A percentile compares a stretch with the other conserved stretches of the same genome.
Evolutionary conservation across 2,329 filamentous ascomycete genomes (phyloP).

Genomic region (Endoconidiophora polonica): DNA sequence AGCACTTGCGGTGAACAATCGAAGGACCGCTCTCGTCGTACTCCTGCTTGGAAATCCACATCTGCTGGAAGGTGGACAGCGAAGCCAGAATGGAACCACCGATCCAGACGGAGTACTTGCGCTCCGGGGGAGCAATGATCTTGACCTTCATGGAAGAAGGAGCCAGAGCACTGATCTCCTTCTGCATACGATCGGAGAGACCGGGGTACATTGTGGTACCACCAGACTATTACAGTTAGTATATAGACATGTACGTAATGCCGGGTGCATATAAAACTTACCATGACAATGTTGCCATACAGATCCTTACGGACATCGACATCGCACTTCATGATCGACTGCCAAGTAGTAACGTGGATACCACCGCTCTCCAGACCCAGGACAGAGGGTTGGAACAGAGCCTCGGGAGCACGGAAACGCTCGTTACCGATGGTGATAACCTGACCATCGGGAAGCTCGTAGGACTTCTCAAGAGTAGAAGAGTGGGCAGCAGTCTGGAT

Average conservation of each 20-base stretch:
- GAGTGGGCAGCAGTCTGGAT: conserved; percentile 99
- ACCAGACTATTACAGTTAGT: conserved; percentile 54
- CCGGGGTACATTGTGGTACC: conserved; percentile 99
- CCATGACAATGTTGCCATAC: conserved; percentile 99
- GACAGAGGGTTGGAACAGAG: conserved; percentile 97
- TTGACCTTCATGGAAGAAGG: conserved; percentile 99
- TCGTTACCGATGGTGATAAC: conserved; percentile 99
- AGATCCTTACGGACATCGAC: conserved; percentile 99
- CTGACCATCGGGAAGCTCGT: conserved; percentile 98
- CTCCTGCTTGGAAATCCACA: conserved; percentile 99
- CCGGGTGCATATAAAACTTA: conserved; percentile 33
- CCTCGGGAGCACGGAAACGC: conserved; percentile 98
- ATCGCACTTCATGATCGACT: conserved; percentile 99
- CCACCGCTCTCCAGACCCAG: conserved; percentile 96
- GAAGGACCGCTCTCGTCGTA: conserved; percentile 99
- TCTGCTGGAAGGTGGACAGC: conserved; percentile 99
- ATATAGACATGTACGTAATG: not conserved
- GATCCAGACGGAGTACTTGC: conserved; percentile 99
- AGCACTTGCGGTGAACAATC: conserved; percentile 99
- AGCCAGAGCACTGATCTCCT: conserved; percentile 98
- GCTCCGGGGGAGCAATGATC: conserved; percentile 99
- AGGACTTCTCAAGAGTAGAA: conserved; percentile 98
- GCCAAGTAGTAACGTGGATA: conserved; percentile 99
- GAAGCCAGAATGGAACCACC: conserved; percentile 99
- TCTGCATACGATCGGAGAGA: conserved; percentile 99